These are phyloP conservation scores for Diplosphaera chodatii DNA, from an alignment of 139 green algal genomes.

Conservation along the genomic window DNA sequence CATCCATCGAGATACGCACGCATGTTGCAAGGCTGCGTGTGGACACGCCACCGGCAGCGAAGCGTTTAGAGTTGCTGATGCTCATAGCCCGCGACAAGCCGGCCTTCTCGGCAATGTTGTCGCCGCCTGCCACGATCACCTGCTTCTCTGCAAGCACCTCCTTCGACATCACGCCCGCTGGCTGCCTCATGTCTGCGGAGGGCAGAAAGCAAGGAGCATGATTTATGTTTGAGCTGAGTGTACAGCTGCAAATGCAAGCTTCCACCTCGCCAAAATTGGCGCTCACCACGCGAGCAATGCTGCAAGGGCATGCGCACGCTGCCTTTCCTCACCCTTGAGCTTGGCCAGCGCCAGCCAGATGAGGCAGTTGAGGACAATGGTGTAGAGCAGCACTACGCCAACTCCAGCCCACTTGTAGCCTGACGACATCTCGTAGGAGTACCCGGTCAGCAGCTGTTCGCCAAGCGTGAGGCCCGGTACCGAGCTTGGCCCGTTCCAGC, in stretches of 20 bases:
- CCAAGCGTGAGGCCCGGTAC: neutral
- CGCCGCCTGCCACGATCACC: neutral
- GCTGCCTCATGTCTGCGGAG: neutral
- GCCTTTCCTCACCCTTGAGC: neutral
- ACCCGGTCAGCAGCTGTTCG: neutral
- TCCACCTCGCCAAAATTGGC: too few relatives aligned
- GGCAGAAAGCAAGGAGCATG: too few relatives aligned
- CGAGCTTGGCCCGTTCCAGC: constrained; percentile 4
- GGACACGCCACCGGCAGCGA: too few relatives aligned
- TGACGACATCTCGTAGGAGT: neutral
- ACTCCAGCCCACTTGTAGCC: constrained; percentile 11
- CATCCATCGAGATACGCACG: too few relatives aligned
- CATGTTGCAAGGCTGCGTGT: too few relatives aligned
- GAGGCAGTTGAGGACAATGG: constrained; percentile 11
- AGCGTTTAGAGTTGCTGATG: too few relatives aligned
- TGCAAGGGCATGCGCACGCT: too few relatives aligned
- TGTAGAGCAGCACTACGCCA: neutral
- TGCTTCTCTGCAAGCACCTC: constrained; percentile 11
- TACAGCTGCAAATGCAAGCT: too few relatives aligned
- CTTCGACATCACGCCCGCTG: constrained; percentile 12
- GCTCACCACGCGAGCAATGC: too few relatives aligned
- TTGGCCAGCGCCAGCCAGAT: constrained; percentile 4
- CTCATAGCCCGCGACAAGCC: too few relatives aligned
- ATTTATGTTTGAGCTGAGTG: too few relatives aligned
- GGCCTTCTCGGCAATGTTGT: too few relatives aligned